Evolutionary conservation across 2,329 filamentous ascomycete genomes (phyloP).

Genomic region (Pseudonectria buxi): DNA sequence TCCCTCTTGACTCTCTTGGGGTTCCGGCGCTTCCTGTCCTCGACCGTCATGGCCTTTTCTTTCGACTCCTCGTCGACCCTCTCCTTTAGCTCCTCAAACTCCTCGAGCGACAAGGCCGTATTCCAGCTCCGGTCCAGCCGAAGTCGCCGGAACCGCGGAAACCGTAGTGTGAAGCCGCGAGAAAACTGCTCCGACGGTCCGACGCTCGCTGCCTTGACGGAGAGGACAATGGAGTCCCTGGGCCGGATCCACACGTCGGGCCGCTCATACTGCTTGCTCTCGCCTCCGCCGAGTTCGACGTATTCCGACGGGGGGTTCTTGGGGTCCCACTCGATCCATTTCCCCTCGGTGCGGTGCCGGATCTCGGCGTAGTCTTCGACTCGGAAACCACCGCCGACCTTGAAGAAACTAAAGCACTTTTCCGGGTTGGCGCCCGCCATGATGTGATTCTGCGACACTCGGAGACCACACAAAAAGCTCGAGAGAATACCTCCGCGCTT

Average conservation of each 20-base stretch:
- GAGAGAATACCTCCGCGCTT: constrained; percentile 74
- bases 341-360: constrained; percentile 76
- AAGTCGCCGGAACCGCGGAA: constrained; percentile 80
- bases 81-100: constrained; percentile 66
- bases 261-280: constrained; percentile 61
- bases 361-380: constrained; percentile 80
- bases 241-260: constrained; percentile 94
- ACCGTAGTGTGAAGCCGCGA: constrained; percentile 70
- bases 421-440: constrained; percentile 54
- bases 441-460: constrained; percentile 64
- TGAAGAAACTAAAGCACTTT: constrained; percentile 92
- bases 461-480: constrained; percentile 83
- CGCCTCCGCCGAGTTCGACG: constrained; percentile 75
- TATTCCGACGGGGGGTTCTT: constrained; percentile 69
- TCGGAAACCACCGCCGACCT: constrained; percentile 89
- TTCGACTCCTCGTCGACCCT: constrained; percentile 63
- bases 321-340: constrained; percentile 82
- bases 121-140: constrained; percentile 82
- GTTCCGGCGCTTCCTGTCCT: constrained; percentile 51
- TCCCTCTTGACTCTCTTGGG: constrained; percentile 62
- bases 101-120: constrained; percentile 67
- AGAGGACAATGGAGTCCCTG: constrained; percentile 77
- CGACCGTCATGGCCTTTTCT: constrained; percentile 72
- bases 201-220: constrained; percentile 81
- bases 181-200: constrained; percentile 71